Percentiles rank a stretch among this genome's conserved stretches.
Conservation (phyloP, 1,284 basidiomycete species). For the Amylostereum areolatum region DNA sequence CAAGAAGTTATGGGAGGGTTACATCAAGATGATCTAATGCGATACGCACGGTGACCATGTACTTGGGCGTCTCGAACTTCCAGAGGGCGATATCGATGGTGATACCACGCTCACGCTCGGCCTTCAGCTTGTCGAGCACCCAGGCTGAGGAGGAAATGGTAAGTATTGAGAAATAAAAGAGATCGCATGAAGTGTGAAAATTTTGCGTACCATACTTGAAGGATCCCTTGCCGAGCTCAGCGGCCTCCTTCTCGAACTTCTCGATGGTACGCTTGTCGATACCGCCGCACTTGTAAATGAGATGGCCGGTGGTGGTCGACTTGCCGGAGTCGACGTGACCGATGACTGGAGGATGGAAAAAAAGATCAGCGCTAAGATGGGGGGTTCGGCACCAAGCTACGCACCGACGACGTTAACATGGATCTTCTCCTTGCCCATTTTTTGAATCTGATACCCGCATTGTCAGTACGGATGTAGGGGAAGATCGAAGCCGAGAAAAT, state of each 20-base stretch:
- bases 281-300: conserved; percentile 99
- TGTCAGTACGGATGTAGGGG: too few species aligned
- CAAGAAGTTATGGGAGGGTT: conserved; percentile 7
- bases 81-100: conserved; percentile 99
- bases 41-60: conserved; percentile 72
- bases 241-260: conserved; percentile 99
- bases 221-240: conserved; percentile 99
- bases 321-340: conserved; percentile 98
- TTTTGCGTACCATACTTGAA: conserved; percentile 88
- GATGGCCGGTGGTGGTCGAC: conserved; percentile 99
- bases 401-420: conserved; percentile 91
- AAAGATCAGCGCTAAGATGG: conserved; percentile 3
- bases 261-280: conserved; percentile 99
- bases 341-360: conserved; percentile 62
- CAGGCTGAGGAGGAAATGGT: conserved; percentile 57
- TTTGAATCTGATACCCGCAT: conserved; percentile 41
- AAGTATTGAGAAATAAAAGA: conserved; percentile 1
- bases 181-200: conserved; percentile 11
- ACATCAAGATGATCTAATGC: conserved; percentile 12
- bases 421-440: conserved; percentile 87
- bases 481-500: too few species aligned
- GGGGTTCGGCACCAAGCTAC: conserved; percentile 27
- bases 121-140: conserved; percentile 99
- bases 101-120: conserved; percentile 99
- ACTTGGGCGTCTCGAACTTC: conserved; percentile 99